Evolutionary conservation across 129 eudicot genomes (phyloP).

Genomic region (Pulicaria dysenterica): DNA sequence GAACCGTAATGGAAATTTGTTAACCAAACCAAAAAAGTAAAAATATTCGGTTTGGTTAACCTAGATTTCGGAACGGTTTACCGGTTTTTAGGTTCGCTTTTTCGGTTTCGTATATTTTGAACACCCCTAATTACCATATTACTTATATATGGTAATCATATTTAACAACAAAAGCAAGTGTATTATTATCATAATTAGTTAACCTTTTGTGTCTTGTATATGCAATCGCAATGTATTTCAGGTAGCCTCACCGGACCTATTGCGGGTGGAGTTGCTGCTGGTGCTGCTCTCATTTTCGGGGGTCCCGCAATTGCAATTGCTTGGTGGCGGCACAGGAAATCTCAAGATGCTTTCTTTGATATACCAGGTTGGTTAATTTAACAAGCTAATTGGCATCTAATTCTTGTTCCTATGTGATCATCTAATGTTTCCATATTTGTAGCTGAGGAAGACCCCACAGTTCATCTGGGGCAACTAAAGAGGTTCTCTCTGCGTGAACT

Average conservation of each 20-base stretch:
- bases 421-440: slow-evolving; percentile 25
- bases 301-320: slow-evolving; percentile 79
- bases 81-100: no score
- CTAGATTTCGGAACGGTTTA: no score
- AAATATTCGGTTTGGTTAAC: no score
- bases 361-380: slow-evolving; percentile 75
- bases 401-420: neutral
- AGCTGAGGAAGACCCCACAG: no score
- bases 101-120: no score
- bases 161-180: no score
- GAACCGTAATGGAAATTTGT: no score
- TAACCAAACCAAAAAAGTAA: no score
- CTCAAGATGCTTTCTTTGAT: slow-evolving; percentile 82
- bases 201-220: neutral
- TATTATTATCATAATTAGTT: neutral
- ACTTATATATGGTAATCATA: no score
- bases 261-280: slow-evolving; percentile 90
- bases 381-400: neutral
- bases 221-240: slow-evolving; percentile 33
- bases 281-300: slow-evolving; percentile 75
- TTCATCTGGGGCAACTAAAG: slow-evolving; percentile 28
- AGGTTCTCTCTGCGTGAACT: slow-evolving; percentile 67
- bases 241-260: slow-evolving; percentile 61
- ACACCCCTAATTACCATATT: no score
- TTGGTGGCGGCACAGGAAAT: slow-evolving; percentile 65